A percentile compares a stretch with the other conserved stretches of the same genome.
phyloP scores from a whole-genome alignment of 1,284 basidiomycete species.

The Volvariella surrecta region DNA sequence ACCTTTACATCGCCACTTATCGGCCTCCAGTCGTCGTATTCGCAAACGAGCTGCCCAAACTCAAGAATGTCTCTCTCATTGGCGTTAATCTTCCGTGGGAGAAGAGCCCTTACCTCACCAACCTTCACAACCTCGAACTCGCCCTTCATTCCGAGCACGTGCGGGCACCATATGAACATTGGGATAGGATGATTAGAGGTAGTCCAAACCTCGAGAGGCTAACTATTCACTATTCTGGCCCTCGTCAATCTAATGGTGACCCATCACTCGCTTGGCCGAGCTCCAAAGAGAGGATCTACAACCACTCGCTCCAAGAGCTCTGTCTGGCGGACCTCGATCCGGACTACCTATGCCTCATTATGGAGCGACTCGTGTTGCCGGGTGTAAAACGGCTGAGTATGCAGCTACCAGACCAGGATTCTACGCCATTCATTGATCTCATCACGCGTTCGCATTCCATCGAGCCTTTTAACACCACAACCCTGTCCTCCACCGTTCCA shows the following conservation, averaged over 20 bases:
- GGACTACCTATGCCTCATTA: constrained; percentile 35
- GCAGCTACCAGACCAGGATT: constrained; percentile 44
- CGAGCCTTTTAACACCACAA: constrained; percentile 2
- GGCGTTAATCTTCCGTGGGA: constrained; percentile 58
- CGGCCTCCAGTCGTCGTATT: constrained; percentile 49
- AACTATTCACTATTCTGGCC: constrained; percentile 51
- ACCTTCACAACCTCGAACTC: constrained; percentile 42
- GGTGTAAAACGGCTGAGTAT: constrained; percentile 33
- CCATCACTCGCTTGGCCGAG: constrained; percentile 24
- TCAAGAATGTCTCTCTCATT: constrained; percentile 47
- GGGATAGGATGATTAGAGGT: constrained; percentile 39
- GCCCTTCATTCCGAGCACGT: constrained; percentile 52
- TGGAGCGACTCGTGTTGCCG: constrained; percentile 36
- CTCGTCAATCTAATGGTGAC: constrained; percentile 24
- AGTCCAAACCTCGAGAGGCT: constrained; percentile 40
- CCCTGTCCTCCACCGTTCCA: neutral
- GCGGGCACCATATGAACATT: constrained; percentile 42
- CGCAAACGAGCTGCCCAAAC: constrained; percentile 34
- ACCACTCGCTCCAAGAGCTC: constrained; percentile 35
- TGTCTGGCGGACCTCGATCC: constrained; percentile 45
- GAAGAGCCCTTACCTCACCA: constrained; percentile 39
- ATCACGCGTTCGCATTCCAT: constrained; percentile 19
- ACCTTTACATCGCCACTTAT: constrained; percentile 43
- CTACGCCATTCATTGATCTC: constrained; percentile 35
- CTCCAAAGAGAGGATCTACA: constrained; percentile 21